Evolutionary conservation across 768 basidiomycete genomes (phyloP).

Genomic region (Termitomyces titanicus): DNA sequence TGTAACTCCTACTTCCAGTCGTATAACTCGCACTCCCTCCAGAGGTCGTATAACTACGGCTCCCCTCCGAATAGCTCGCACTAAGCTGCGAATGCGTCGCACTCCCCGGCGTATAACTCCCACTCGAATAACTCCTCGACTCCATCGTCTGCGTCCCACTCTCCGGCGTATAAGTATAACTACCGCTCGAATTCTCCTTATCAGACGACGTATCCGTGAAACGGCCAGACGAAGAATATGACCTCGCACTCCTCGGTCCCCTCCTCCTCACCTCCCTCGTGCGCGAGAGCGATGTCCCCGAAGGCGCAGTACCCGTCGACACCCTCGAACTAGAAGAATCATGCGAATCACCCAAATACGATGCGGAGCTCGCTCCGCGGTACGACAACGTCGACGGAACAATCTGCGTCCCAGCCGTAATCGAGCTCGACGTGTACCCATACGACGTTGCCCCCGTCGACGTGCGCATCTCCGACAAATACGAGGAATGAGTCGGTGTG

Average conservation of each 20-base stretch:
- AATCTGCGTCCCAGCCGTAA: slow-evolving; percentile 37
- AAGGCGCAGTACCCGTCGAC: slow-evolving; percentile 44
- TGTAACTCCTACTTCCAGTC: slow-evolving; percentile 10
- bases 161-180: slow-evolving; percentile 20
- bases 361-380: slow-evolving; percentile 48
- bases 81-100: background rate
- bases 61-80: slow-evolving; percentile 11
- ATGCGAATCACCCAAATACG: slow-evolving; percentile 55
- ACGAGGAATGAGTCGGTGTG: slow-evolving; percentile 28
- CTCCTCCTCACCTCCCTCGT: slow-evolving; percentile 56
- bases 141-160: slow-evolving; percentile 25
- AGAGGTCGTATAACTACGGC: slow-evolving; percentile 8
- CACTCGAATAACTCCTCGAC: slow-evolving; percentile 22
- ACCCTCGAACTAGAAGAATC: slow-evolving; percentile 26
- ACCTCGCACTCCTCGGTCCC: slow-evolving; percentile 36
- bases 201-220: slow-evolving; percentile 43
- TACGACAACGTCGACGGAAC: slow-evolving; percentile 50
- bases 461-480: slow-evolving; percentile 23
- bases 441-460: slow-evolving; percentile 26
- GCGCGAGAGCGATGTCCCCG: slow-evolving; percentile 48
- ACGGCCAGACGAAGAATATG: slow-evolving; percentile 40
- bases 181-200: slow-evolving; percentile 52
- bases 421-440: slow-evolving; percentile 29
- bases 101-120: slow-evolving; percentile 20
- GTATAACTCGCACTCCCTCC: slow-evolving; percentile 10